Conservation (phyloP, 208 protist species). For the Porcisia hertigi region DNA sequence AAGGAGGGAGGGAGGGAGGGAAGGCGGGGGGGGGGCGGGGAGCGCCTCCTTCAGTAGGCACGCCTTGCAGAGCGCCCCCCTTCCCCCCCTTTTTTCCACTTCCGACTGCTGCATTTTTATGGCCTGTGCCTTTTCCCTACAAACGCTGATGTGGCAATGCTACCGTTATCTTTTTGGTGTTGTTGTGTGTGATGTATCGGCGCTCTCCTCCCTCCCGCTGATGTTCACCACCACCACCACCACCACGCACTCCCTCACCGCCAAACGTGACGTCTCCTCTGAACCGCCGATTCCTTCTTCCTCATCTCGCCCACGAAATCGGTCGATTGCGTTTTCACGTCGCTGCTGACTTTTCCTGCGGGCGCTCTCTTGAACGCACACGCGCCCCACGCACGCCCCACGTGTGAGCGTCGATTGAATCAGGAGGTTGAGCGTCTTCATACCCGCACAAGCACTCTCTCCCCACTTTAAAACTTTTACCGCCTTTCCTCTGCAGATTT, state of each 20-base stretch:
- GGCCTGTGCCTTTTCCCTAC: not conserved
- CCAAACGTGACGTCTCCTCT: not conserved
- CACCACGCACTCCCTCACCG: too few relatives aligned
- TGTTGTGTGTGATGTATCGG: not conserved
- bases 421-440: not conserved
- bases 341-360: not conserved
- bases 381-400: not conserved
- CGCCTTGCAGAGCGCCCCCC: not conserved
- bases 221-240: not conserved
- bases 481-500: not conserved
- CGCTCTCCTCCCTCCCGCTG: not conserved
- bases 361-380: not conserved
- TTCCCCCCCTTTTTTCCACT: not conserved
- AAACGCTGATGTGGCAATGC: not conserved
- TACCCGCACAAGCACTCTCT: too few relatives aligned
- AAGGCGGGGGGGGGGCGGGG: not conserved
- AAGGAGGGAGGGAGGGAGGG: not conserved
- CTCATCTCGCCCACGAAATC: not conserved
- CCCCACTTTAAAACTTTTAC: not conserved
- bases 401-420: not conserved
- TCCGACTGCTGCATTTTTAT: not conserved
- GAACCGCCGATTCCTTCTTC: not conserved
- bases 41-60: not conserved
- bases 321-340: not conserved
- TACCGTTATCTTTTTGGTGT: not conserved